Evolutionary conservation across 1,284 basidiomycete genomes (phyloP), one percentile per base, ranked within the genome.

Genomic region (Filobasidium uniguttulatum): DNA sequence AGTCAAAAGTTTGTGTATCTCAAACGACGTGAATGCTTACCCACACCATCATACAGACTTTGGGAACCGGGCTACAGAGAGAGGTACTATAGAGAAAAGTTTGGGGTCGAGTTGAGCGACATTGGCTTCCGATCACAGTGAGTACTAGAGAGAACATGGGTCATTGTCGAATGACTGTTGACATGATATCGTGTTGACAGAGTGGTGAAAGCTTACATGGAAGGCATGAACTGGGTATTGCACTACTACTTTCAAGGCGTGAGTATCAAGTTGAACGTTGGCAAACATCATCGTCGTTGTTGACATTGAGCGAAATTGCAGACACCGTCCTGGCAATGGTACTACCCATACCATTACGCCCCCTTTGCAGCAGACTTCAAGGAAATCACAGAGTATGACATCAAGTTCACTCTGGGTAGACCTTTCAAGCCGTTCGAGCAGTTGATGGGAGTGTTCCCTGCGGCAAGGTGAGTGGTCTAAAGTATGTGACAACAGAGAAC

Each of bases 301-400:
- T 61, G 38, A 57, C 29, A 26, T 38, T 51, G 28, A 19, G 6
- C n/a, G n/a, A n/a, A 5, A 12, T 48, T 51, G 15, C 53, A 87
- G 85, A 80, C 84, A n/a, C 89, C 93, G 3, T 93, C 90, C 1
- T 99, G 94, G 94, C 82, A 90, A 61, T 99, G 94, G 94, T 99
- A 84, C 70, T 98, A 97, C 65, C 94, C 94, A 0, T 94, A 86
- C 64, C 93, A 99, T 70, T 98, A 93, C 66, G 89, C 94, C 4
- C 94, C 94, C 1, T 99, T 98, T 65, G 94, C 94, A 5, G 83
- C 84, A 53, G 94, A 99, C 67, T 97, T 98, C 60, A 77, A 79
- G 50, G 81, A 89, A 46, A 71, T 96, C 31, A 77, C 76, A 36
- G 73, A 79, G 57, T 80, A 93, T 77, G 73, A 88, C 43, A 83